phyloP scores from a whole-genome alignment of 192 early-diverging fungal species.

The Podila verticillata region DNA sequence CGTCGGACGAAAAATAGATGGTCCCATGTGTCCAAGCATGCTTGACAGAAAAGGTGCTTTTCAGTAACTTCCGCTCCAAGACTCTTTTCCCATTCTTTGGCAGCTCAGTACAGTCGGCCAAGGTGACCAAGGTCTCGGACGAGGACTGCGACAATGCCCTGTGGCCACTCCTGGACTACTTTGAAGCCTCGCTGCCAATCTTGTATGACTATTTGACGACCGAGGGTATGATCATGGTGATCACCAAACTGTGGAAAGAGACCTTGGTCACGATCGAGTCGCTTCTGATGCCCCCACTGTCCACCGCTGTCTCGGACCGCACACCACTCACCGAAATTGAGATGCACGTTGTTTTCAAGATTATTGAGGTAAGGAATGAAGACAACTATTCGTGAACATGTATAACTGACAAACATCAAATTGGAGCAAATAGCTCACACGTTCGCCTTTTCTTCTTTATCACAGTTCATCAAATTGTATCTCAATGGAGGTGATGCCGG shows the following conservation, averaged over 20 bases:
- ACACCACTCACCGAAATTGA: slow-evolving; percentile 74
- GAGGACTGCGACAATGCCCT: slow-evolving; percentile 73
- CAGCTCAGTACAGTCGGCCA: slow-evolving; percentile 27
- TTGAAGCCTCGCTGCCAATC: slow-evolving; percentile 75
- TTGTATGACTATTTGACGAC: slow-evolving; percentile 74
- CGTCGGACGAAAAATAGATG: slow-evolving; percentile 54
- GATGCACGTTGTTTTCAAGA: slow-evolving; percentile 73
- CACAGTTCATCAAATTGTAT: slow-evolving; percentile 73
- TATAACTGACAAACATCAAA: too few species aligned
- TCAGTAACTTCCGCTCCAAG: slow-evolving; percentile 54
- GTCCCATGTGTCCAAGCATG: slow-evolving; percentile 69
- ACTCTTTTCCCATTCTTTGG: slow-evolving; percentile 36
- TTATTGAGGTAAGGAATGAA: slow-evolving; percentile 61
- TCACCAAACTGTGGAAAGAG: slow-evolving; percentile 78
- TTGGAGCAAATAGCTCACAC: too few species aligned
- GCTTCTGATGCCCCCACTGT: slow-evolving; percentile 78
- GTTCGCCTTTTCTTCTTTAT: slow-evolving; percentile 6
- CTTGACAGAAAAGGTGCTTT: slow-evolving; percentile 68
- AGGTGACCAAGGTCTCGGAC: slow-evolving; percentile 45
- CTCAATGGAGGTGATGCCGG: slow-evolving; percentile 77
- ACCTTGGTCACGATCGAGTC: slow-evolving; percentile 73
- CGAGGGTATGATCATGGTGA: slow-evolving; percentile 70
- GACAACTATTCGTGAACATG: too few species aligned
- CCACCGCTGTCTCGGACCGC: slow-evolving; percentile 60
- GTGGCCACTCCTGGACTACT: slow-evolving; percentile 76